phyloP scores from a whole-genome alignment of 2,329 filamentous ascomycete genomes.

The Dactylonectria estremocensis region DNA sequence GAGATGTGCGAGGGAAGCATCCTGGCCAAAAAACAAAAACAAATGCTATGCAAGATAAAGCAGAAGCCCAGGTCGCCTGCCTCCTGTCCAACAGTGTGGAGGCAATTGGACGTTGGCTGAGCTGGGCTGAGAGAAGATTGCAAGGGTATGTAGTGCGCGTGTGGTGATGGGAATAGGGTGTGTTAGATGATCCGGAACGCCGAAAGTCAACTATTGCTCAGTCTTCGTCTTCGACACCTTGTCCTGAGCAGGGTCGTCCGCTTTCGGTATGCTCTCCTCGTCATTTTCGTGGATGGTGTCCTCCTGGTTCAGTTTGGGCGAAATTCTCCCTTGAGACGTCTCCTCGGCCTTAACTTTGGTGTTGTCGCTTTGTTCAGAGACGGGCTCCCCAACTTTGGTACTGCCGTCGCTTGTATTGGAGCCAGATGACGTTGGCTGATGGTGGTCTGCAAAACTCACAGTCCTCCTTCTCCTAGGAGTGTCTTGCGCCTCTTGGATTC shows the following conservation, averaged over 20 bases:
- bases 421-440: constrained; percentile 35
- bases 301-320: not conserved
- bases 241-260: constrained; percentile 1
- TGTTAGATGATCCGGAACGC: too few relatives aligned
- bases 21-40: constrained; percentile 6
- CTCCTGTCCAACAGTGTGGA: not conserved
- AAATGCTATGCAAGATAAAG: constrained; percentile 24
- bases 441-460: constrained; percentile 45
- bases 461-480: constrained; percentile 40
- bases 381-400: constrained; percentile 23
- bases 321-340: not conserved
- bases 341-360: constrained; percentile 7
- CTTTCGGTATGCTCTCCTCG: constrained; percentile 22
- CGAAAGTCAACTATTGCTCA: constrained; percentile 23
- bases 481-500: constrained; percentile 35
- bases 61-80: not conserved
- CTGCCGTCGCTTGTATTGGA: constrained; percentile 31
- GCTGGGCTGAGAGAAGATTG: not conserved
- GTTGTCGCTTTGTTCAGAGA: not conserved
- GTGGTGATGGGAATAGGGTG: not conserved
- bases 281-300: constrained; percentile 38
- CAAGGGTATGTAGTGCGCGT: constrained; percentile 4
- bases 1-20: not conserved
- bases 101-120: not conserved
- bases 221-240: constrained; percentile 12